These are phyloP conservation scores for Salvia hispanica DNA, from an alignment of 257 asterid species.

Conservation along the genomic window DNA sequence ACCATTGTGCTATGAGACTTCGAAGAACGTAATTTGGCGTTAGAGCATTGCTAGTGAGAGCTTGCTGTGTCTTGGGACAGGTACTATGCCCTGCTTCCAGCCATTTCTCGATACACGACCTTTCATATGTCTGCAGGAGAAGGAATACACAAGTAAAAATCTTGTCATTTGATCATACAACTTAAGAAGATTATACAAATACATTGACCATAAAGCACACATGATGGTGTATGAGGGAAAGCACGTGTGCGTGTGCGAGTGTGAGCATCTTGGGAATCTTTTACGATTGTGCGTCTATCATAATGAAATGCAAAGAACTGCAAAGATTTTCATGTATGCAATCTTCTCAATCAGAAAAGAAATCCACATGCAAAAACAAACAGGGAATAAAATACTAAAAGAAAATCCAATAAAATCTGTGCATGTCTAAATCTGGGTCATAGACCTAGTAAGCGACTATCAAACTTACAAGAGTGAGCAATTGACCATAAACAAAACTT, in stretches of 20 bases:
- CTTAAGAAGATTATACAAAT: constrained; percentile 9
- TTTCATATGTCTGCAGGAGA: constrained; percentile 76
- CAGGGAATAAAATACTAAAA: background rate
- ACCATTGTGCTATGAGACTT: constrained; percentile 96
- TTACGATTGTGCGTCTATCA: background rate
- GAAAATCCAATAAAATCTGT: background rate
- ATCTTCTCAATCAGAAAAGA: background rate
- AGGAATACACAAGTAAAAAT: constrained; percentile 17
- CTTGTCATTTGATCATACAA: constrained; percentile 19
- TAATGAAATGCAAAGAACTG: background rate
- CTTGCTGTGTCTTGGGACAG: constrained; percentile 94
- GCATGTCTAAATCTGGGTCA: background rate
- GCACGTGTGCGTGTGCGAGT: background rate
- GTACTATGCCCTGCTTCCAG: constrained; percentile 80
- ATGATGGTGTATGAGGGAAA: background rate
- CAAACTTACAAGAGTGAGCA: background rate
- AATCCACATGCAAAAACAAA: background rate
- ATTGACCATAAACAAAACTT: background rate
- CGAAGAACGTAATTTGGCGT: constrained; percentile 96
- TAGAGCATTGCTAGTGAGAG: constrained; percentile 65
- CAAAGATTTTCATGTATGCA: background rate
- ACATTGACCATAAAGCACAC: background rate
- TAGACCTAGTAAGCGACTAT: background rate
- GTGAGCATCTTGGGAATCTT: background rate
- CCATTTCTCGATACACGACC: constrained; percentile 91